Conservation (phyloP, 2,329 filamentous ascomycete genomes). For the Bisporella sp. region DNA sequence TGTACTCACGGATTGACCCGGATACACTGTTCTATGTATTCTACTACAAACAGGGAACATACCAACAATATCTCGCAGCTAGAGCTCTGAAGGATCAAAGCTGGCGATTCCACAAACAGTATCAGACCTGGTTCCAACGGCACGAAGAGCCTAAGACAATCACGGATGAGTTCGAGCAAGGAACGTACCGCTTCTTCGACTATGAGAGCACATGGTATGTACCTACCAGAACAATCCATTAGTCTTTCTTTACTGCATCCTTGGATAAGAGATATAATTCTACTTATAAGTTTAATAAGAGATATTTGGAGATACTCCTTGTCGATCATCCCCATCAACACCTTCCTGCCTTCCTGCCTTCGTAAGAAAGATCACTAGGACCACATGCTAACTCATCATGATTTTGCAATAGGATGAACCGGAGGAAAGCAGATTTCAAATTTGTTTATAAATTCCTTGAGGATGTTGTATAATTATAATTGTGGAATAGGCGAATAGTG, state of each 20-base stretch:
- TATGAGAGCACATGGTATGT: conserved; percentile 93
- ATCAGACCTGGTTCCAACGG: conserved; percentile 98
- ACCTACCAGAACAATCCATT: too few species aligned
- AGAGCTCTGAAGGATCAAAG: conserved; percentile 98
- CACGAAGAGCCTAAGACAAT: conserved; percentile 98
- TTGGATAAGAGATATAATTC: too few species aligned
- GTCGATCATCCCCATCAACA: too few species aligned
- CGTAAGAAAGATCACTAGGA: neutral
- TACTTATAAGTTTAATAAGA: too few species aligned
- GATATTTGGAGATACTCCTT: too few species aligned
- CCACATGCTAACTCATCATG: conserved; percentile 5
- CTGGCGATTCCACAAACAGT: conserved; percentile 99
- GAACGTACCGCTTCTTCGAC: conserved; percentile 98
- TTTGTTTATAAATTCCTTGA: conserved; percentile 98
- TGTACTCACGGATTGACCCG: conserved; percentile 86
- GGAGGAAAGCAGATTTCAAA: conserved; percentile 94
- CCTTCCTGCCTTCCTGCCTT: neutral
- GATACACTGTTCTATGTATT: conserved; percentile 98
- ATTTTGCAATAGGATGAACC: conserved; percentile 74
- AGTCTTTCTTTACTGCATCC: too few species aligned
- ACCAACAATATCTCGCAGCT: conserved; percentile 91
- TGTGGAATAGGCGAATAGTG: conserved; percentile 47
- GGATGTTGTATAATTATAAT: conserved; percentile 65
- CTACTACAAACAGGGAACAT: conserved; percentile 95
- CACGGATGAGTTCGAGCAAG: conserved; percentile 97